Evolutionary conservation across 768 basidiomycete species (phyloP).

Genomic region (Boletus vermiculosoides): DNA sequence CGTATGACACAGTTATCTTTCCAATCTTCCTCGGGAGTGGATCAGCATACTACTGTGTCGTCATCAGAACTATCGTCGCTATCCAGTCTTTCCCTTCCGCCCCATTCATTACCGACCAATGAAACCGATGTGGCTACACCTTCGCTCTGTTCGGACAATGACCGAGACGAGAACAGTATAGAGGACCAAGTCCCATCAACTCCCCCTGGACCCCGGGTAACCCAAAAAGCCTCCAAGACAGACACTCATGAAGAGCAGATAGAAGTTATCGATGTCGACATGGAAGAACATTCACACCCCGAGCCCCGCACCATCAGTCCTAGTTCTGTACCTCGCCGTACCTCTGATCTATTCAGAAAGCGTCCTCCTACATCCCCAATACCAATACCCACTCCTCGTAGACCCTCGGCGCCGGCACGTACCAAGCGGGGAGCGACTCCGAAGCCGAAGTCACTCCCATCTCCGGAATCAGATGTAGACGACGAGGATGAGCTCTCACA

Average conservation of each 20-base stretch:
- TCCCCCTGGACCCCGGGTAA: conserved; percentile 43
- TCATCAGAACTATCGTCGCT: conserved; percentile 27
- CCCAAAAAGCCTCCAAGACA: not conserved
- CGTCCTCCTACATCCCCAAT: conserved; percentile 67
- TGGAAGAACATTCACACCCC: conserved; percentile 25
- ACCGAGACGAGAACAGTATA: conserved; percentile 46
- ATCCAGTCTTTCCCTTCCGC: conserved; percentile 21
- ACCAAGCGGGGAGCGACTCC: conserved; percentile 35
- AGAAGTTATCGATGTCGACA: conserved; percentile 40
- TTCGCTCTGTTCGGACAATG: conserved; percentile 74
- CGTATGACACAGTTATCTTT: conserved; percentile 33
- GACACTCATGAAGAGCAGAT: conserved; percentile 11
- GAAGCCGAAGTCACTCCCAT: conserved; percentile 20
- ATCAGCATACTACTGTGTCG: conserved; percentile 2
- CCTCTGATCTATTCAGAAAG: conserved; percentile 49
- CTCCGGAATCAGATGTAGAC: conserved; percentile 22
- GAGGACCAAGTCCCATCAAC: conserved; percentile 49
- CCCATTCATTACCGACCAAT: conserved; percentile 31
- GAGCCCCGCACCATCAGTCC: conserved; percentile 8
- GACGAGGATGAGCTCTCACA: conserved; percentile 23
- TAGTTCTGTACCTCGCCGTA: conserved; percentile 12
- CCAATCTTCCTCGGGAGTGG: conserved; percentile 25
- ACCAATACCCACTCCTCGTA: conserved; percentile 49
- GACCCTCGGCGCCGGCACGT: conserved; percentile 59
- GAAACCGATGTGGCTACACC: conserved; percentile 55